Base-by-base conservation (phyloP, 371 early-diverging fungal species). In the Mucor ambiguus region DNA sequence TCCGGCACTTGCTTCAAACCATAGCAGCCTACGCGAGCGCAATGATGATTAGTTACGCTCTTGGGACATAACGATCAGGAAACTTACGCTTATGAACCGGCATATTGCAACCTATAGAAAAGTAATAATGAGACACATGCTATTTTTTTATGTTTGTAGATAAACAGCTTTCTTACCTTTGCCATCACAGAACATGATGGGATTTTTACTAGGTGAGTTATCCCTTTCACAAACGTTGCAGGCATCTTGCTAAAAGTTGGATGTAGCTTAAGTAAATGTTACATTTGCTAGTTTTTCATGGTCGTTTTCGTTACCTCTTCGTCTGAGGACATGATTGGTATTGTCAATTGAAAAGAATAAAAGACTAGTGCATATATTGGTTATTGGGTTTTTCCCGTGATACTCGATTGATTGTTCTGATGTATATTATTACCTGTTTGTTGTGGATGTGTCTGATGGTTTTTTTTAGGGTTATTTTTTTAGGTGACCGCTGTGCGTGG, bases 101-200 rank as follows among this genome's bases (percentile, higher is more conserved):
- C 48, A 86, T 75, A 61, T 85, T 78, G 54, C 85, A 86, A 10
- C 66, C 85, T 85, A 70, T 46, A 20, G 24, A 20, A 46, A 22
- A 24, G 44, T 26, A 30, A 20, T 9, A n/a, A n/a, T 35, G 16
- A 54, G 22, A 22, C 26, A 24, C n/a, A 46, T 46, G 26, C n/a
- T 1, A 35, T 5, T 41, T 8, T n/a, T 61, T 37, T 26, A 55
- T 33, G 60, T n/a, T n/a, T 30, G 33, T 32, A 37, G 26, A 33
- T 49, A 4, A 7, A 11, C 26, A 41, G n/a, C 29, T 2, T 18
- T n/a, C 20, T 60, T 68, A 80, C 83, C 84, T 67, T 81, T 71
- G 1, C 87, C 87, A 65, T 86, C 87, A 64, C 87, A 86, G 38
- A 81, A 84, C 18, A 86, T 73, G 41, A 86, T 86, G 29, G 70